Percentiles rank a stretch among this genome's conserved stretches.
Conservation (phyloP, 768 basidiomycete species). For the Clathrus columnatus region DNA sequence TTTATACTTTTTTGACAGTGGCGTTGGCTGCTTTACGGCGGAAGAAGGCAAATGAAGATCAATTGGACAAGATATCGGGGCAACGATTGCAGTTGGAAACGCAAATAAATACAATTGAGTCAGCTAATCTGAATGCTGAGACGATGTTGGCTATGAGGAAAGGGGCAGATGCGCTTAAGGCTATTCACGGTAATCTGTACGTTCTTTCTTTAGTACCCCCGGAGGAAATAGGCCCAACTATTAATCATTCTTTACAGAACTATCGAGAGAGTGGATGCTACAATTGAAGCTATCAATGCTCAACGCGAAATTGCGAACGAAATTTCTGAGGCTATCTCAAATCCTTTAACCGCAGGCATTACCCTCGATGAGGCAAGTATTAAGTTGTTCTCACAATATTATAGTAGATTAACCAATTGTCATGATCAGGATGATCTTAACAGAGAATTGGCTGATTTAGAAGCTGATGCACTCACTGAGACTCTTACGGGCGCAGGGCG, state of each 20-base stretch:
- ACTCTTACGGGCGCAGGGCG: slow-evolving; percentile 80
- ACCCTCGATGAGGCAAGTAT: slow-evolving; percentile 62
- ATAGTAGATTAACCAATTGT: slow-evolving; percentile 1
- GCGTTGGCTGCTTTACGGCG: slow-evolving; percentile 85
- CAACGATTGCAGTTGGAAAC: slow-evolving; percentile 88
- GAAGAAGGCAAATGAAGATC: slow-evolving; percentile 84
- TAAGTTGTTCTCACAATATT: neutral
- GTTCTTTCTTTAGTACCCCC: slow-evolving; percentile 26
- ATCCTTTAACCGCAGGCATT: slow-evolving; percentile 47
- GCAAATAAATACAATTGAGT: slow-evolving; percentile 95
- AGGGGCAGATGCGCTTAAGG: slow-evolving; percentile 79
- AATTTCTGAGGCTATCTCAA: slow-evolving; percentile 81
- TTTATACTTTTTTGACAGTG: slow-evolving; percentile 33
- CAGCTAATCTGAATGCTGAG: slow-evolving; percentile 95
- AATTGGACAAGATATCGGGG: slow-evolving; percentile 78
- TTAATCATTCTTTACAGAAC: slow-evolving; percentile 36
- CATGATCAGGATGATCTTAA: slow-evolving; percentile 65
- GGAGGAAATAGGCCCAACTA: neutral
- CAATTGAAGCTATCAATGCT: slow-evolving; percentile 81
- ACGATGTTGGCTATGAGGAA: slow-evolving; percentile 98
- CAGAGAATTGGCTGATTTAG: slow-evolving; percentile 75
- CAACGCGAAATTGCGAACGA: slow-evolving; percentile 91
- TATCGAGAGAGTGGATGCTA: slow-evolving; percentile 81
- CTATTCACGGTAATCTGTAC: slow-evolving; percentile 84
- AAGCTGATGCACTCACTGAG: slow-evolving; percentile 82